Percentiles rank a stretch among this genome's conserved stretches.
Evolutionary conservation across 1,284 basidiomycete species (phyloP).

Genomic region (Malassezia restricta): DNA sequence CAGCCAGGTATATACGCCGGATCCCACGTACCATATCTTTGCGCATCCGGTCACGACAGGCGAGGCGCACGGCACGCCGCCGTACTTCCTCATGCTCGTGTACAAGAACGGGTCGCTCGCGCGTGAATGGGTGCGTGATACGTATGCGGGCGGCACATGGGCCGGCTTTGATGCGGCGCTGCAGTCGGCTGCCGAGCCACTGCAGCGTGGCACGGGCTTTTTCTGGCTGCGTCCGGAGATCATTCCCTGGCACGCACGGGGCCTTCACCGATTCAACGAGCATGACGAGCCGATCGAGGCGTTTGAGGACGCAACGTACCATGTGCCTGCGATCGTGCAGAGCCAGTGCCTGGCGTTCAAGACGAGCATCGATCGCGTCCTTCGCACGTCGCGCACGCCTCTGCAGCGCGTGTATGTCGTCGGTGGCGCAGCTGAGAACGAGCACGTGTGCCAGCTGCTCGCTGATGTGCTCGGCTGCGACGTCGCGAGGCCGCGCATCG

Average conservation of each 20-base stretch:
- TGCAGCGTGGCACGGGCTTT: constrained; percentile 50
- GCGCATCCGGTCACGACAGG: constrained; percentile 47
- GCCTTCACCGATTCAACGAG: constrained; percentile 55
- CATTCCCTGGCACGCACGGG: constrained; percentile 60
- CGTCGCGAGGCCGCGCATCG: constrained; percentile 27
- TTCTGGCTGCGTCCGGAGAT: constrained; percentile 74
- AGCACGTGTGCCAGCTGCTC: constrained; percentile 60
- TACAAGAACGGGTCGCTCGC: constrained; percentile 48
- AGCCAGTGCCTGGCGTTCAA: constrained; percentile 71
- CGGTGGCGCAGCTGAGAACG: constrained; percentile 67
- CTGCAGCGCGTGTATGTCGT: constrained; percentile 63
- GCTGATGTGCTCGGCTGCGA: constrained; percentile 60
- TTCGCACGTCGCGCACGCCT: constrained; percentile 48
- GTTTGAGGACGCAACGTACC: constrained; percentile 49
- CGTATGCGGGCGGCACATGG: constrained; percentile 59
- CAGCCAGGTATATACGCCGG: constrained; percentile 46
- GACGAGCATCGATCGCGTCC: constrained; percentile 58
- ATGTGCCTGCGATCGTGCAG: constrained; percentile 71
- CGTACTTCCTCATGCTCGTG: constrained; percentile 50
- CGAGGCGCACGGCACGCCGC: constrained; percentile 15
- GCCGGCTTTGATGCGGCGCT: constrained; percentile 60
- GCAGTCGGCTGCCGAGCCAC: constrained; percentile 25
- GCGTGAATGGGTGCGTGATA: constrained; percentile 65
- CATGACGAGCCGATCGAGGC: constrained; percentile 26
- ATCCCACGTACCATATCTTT: constrained; percentile 50